phyloP scores from a whole-genome alignment of 345 rosid species.

The Eutrema japonicum region DNA sequence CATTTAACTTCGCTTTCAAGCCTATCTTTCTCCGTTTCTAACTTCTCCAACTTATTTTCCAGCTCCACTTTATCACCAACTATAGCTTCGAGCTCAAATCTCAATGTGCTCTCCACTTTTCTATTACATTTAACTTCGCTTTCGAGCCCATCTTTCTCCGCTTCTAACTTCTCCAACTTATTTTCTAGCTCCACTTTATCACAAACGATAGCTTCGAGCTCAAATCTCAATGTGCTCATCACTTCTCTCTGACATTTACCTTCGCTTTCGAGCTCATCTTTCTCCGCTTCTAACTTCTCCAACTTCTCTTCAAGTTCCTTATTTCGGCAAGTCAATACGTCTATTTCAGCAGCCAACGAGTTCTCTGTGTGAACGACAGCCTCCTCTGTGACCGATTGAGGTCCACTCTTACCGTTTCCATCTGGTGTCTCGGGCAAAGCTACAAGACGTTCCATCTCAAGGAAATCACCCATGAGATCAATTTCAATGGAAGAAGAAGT shows the following conservation, averaged over 20 bases:
- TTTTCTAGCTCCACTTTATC: conserved; percentile 51
- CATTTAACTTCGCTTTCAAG: conserved; percentile 46
- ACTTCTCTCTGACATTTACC: conserved; percentile 43
- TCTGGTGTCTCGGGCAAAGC: conserved; percentile 61
- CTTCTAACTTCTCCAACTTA: conserved; percentile 46
- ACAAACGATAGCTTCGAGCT: conserved; percentile 51
- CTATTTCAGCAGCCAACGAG: conserved; percentile 56
- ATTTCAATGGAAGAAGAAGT: conserved; percentile 54
- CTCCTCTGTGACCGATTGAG: conserved; percentile 46
- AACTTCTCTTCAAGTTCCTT: conserved; percentile 54
- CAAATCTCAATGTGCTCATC: conserved; percentile 52
- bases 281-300: conserved; percentile 50
- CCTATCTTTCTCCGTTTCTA: conserved; percentile 50
- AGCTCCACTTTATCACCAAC: conserved; percentile 47
- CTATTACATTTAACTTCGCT: conserved; percentile 39
- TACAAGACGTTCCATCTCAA: conserved; percentile 93
- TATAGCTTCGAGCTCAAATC: conserved; percentile 56
- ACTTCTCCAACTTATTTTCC: conserved; percentile 50
- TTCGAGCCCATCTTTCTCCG: conserved; percentile 50
- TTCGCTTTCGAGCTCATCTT: conserved; percentile 48
- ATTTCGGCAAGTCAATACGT: conserved; percentile 45
- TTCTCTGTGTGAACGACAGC: conserved; percentile 36
- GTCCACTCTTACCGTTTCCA: conserved; percentile 40
- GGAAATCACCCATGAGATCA: conserved; percentile 93
- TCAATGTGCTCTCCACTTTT: conserved; percentile 48